Base-by-base conservation (phyloP, 2,329 filamentous ascomycete genomes). In the Eurotiales sp. region DNA sequence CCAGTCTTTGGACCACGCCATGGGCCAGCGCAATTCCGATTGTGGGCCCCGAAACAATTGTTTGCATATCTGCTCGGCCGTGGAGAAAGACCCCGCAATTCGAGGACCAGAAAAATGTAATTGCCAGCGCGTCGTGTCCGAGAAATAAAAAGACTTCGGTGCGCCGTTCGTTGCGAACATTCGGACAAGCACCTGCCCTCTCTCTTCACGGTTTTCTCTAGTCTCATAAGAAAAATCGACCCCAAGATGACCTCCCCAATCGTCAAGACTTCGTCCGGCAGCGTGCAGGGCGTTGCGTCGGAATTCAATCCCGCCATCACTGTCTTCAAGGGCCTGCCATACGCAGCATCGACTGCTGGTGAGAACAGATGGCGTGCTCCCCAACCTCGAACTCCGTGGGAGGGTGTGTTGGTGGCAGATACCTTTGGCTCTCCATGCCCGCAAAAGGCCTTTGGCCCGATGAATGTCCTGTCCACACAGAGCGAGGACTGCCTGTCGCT, bases 401-500 rank as follows among this genome's bases (percentile, higher is more conserved):
- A 45, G 21, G 30, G 8, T 11, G 30, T 32, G 6, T 32, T 45
- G n/a, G 17, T 32, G 17, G 43, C 29, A 14, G 27, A 30, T 7
- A 22, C 17, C 14, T 45, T 12, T 12, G 29, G 43, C 4, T 27
- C 43, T 23, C 27, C 30, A 14, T 45, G 43, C 25, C 49, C 10
- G 17, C 42, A 3, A 22, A 12, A 34, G 8, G 29, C 2, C 8
- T 39, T 39, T 21, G 36, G 36, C 6, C 17, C 27, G 17, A 22
- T 21, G 15, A 32, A 30, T 45, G 23, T 29, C 21, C 34, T 40
- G 8, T 44, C 30, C 37, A 55, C n/a, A 25, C 56, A 58, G 12
- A 58, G 55, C 51, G 65, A 68, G 37, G 65, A 69, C 54, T 68
- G 66, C 45, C 56, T 69, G 30, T 65, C 62, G 44, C 55, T 69